Percentiles rank a stretch among this genome's conserved stretches.
Conservation (phyloP, 352 stramenopile genomes). For the Globisporangium irregulare region DNA sequence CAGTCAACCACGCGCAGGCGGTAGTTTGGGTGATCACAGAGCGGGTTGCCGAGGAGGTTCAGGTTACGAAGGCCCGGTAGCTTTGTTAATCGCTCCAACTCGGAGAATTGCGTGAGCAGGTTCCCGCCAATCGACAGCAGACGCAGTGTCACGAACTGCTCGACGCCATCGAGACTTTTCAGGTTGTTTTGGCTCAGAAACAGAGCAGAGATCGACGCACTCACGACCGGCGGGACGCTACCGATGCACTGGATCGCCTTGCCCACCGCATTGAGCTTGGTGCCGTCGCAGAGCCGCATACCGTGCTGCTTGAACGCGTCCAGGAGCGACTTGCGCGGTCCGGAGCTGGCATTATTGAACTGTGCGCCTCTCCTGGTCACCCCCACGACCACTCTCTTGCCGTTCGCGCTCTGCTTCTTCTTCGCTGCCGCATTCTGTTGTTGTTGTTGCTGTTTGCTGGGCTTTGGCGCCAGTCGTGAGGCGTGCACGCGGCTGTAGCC, state of each 20-base stretch:
- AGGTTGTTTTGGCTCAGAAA: constrained; percentile 86
- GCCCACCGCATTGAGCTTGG: constrained; percentile 69
- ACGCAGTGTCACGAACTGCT: constrained; percentile 59
- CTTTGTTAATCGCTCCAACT: constrained; percentile 33
- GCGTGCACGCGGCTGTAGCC: constrained; percentile 13
- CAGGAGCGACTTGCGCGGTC: constrained; percentile 40
- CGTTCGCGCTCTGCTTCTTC: not conserved
- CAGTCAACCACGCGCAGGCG: constrained; percentile 49
- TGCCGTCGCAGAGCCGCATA: constrained; percentile 62
- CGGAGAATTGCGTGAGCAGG: constrained; percentile 36
- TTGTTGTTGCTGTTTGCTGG: not conserved
- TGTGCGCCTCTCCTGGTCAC: not conserved
- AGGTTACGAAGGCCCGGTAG: constrained; percentile 56
- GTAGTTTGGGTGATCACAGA: constrained; percentile 77
- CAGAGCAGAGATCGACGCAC: constrained; percentile 44
- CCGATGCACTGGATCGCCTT: constrained; percentile 57
- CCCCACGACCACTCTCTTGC: not conserved
- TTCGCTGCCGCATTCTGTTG: not conserved
- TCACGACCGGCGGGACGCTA: constrained; percentile 39
- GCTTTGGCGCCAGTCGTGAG: not conserved
- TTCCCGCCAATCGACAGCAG: constrained; percentile 71
- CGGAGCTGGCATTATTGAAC: too few species aligned
- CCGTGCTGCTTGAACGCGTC: constrained; percentile 73
- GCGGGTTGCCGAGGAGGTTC: constrained; percentile 69
- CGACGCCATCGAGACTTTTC: constrained; percentile 35